These are phyloP conservation scores for Castanea crenata DNA, from an alignment of 306 rosid species.

Conservation along the genomic window DNA sequence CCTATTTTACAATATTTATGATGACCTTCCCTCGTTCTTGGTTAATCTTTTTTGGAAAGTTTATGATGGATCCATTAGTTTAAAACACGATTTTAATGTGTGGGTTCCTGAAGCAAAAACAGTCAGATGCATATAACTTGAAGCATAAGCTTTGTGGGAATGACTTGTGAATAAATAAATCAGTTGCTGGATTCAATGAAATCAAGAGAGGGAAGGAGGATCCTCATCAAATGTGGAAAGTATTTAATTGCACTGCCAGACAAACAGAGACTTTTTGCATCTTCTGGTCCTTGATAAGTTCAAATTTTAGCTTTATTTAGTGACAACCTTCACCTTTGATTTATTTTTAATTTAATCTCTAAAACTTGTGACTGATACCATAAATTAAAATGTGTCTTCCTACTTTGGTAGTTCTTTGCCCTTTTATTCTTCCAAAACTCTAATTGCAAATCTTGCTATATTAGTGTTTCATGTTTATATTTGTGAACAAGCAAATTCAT, in stretches of 20 bases:
- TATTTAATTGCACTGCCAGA: neutral
- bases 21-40: no score
- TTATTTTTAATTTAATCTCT: conserved; percentile 4
- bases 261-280: neutral
- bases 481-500: conserved; percentile 14
- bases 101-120: neutral
- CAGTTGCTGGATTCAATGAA: neutral
- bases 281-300: neutral
- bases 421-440: neutral
- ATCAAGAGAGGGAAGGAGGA: neutral
- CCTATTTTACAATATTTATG: no score
- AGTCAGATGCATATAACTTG: neutral
- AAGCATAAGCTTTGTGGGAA: neutral
- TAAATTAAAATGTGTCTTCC: neutral
- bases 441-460: conserved; percentile 8
- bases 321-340: neutral
- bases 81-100: neutral
- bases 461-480: neutral
- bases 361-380: conserved; percentile 13
- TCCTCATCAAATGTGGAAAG: neutral
- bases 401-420: conserved; percentile 8
- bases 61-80: neutral
- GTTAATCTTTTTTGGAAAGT: neutral
- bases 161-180: neutral
- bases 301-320: neutral